Evolutionary conservation across 345 rosid genomes (phyloP).

Genomic region (Aquilaria malaccensis): DNA sequence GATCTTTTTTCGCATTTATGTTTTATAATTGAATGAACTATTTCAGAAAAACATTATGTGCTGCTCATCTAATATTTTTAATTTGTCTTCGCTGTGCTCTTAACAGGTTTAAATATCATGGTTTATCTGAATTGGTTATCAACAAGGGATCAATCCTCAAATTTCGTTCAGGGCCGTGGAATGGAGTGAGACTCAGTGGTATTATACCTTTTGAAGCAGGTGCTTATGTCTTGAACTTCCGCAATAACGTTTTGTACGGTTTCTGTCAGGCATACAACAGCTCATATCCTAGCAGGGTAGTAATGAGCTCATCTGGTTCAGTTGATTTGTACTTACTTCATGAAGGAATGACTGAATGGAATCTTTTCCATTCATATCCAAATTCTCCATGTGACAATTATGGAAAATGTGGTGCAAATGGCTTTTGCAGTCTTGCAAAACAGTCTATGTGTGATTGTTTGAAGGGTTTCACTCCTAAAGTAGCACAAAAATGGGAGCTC

Average conservation of each 20-base stretch:
- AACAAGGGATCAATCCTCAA: constrained; percentile 11
- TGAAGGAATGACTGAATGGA: background rate
- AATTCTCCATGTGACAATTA: constrained; percentile 11
- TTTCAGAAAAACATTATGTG: too few relatives aligned
- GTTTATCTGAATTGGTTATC: constrained; percentile 19
- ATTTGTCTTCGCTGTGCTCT: too few relatives aligned
- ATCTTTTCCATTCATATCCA: background rate
- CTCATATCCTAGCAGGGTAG: too few relatives aligned
- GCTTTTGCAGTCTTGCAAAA: background rate
- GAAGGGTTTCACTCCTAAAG: constrained; percentile 24
- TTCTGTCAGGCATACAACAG: too few relatives aligned
- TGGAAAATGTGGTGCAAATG: constrained; percentile 13
- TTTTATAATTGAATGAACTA: too few relatives aligned
- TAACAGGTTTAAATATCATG: constrained; percentile 11
- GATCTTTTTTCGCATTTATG: too few relatives aligned
- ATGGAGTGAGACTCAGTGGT: constrained; percentile 20
- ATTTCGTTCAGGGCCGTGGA: constrained; percentile 29
- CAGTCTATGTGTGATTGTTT: constrained; percentile 19
- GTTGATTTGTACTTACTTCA: background rate
- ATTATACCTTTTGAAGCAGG: background rate
- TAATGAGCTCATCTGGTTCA: background rate
- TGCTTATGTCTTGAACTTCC: background rate
- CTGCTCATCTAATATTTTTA: too few relatives aligned
- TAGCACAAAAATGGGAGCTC: constrained; percentile 15
- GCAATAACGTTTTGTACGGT: background rate